These are phyloP conservation scores for Nitzschia sp. DNA, from an alignment of 108 stramenopile species.

Conservation along the genomic window DNA sequence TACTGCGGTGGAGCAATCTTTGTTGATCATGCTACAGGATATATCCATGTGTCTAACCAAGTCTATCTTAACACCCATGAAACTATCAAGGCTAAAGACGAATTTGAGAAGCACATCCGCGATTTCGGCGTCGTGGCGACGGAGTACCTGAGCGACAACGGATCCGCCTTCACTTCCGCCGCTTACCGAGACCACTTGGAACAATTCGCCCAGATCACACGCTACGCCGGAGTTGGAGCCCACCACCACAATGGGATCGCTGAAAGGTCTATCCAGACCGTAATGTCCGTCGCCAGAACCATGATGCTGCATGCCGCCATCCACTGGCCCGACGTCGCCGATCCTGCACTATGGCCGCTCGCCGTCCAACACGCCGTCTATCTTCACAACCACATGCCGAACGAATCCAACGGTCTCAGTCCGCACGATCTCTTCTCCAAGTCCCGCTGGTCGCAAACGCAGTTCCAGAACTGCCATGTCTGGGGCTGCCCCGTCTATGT, in stretches of 20 bases:
- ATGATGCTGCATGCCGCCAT: too few species aligned
- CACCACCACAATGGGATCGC: too few species aligned
- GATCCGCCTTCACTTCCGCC: slow-evolving; percentile 16
- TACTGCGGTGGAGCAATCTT: slow-evolving; percentile 40
- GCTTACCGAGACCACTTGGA: neutral
- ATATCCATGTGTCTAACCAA: slow-evolving; percentile 28
- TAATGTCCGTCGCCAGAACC: too few species aligned
- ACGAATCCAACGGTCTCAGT: neutral
- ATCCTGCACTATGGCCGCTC: too few species aligned
- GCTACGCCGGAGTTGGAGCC: too few species aligned
- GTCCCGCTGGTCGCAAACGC: slow-evolving; percentile 26
- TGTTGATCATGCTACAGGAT: slow-evolving; percentile 35
- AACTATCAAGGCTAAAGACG: slow-evolving; percentile 25
- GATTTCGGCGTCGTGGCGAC: slow-evolving; percentile 23
- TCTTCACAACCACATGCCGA: slow-evolving; percentile 41
- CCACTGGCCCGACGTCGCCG: too few species aligned
- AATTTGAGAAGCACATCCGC: slow-evolving; percentile 21
- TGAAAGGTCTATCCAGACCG: too few species aligned
- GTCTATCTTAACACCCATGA: slow-evolving; percentile 22
- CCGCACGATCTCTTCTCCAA: too few species aligned
- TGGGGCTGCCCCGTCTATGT: slow-evolving; percentile 40
- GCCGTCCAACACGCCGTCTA: slow-evolving; percentile 47
- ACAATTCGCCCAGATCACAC: neutral
- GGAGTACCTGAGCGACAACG: too few species aligned
- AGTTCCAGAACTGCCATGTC: slow-evolving; percentile 7